Evolutionary conservation across 306 rosid genomes (phyloP).

Genomic region (Cicer pinnatifidum): DNA sequence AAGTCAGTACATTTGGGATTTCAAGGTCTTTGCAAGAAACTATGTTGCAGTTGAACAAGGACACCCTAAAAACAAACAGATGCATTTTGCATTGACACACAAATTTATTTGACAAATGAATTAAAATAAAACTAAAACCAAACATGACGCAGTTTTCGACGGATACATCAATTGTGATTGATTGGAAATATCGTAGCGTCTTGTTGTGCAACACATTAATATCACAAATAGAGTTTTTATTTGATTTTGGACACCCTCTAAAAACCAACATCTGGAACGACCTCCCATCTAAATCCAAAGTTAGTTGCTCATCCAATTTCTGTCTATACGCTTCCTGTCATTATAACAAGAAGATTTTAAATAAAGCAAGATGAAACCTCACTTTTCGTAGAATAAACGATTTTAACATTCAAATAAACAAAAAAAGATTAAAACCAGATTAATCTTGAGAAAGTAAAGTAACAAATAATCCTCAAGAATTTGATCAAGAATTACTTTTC

Average conservation of each 20-base stretch:
- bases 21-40: too few species aligned
- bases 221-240: slow-evolving; percentile 50
- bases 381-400: too few species aligned
- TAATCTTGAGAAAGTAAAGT: too few species aligned
- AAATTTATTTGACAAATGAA: background rate
- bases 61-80: too few species aligned
- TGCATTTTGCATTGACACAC: background rate
- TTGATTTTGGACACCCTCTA: slow-evolving; percentile 79
- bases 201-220: slow-evolving; percentile 11
- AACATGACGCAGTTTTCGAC: slow-evolving; percentile 62
- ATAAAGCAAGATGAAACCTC: background rate
- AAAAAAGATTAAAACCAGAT: too few species aligned
- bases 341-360: background rate
- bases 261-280: slow-evolving; percentile 79
- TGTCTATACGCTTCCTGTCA: slow-evolving; percentile 65
- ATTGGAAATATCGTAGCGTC: slow-evolving; percentile 51
- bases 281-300: slow-evolving; percentile 68
- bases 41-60: too few species aligned
- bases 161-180: slow-evolving; percentile 35
- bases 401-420: too few species aligned
- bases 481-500: too few species aligned
- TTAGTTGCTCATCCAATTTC: slow-evolving; percentile 60
- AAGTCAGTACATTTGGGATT: too few species aligned
- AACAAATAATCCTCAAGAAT: too few species aligned
- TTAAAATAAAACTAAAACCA: background rate